Base-by-base conservation (phyloP, 495 filamentous ascomycete genomes). In the Annulohypoxylon stygium region DNA sequence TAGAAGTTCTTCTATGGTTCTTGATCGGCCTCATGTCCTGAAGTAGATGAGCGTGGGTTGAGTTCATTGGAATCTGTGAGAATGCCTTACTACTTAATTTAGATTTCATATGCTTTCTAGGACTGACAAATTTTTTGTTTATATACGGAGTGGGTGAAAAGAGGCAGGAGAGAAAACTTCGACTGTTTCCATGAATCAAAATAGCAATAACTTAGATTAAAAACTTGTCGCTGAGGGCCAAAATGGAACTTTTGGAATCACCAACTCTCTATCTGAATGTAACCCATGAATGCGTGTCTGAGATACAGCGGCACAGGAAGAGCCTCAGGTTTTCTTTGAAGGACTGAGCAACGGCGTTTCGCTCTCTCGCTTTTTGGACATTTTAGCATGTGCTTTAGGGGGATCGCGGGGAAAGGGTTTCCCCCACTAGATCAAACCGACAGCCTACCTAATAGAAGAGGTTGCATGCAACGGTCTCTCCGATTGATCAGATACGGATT, bases 391-490 rank as follows among this genome's bases (percentile, higher is more conserved):
- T 50, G 47, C 18, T 9, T 7, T 25, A 25, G 14, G 14, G 16
- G 53, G 53, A 6, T 8, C 53, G 33, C 33, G 54, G 64, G 41
- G 30, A 60, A 60, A 51, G 9, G 20, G 20, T 18, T 7, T 4
- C 48, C 43, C 3, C 7, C 25, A 18, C 11, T 25, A 8, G 36
- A 34, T 43, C 43, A 8, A 3, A 18, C 20, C 14, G 12, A 3
- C 14, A 54, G 64, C 62, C 36, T 65, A n/a, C 36, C 43, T 34
- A 7, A 37, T 11, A n/a, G 53, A 36, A 11, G 39, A 43, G 47
- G 34, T 59, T 37, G 30, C 61, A 55, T 33, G 34, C 34, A 16
- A 53, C 64, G 64, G 64, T 55, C 26, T 58, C 34, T 26, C 64
- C 64, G 64, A 67, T 58, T 48, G 20, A 26, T 39, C 33, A 4